Evolutionary conservation across 495 filamentous ascomycete species (phyloP), one percentile per base, ranked within the genome.

Genomic region (Aspergillus homomorphus): DNA sequence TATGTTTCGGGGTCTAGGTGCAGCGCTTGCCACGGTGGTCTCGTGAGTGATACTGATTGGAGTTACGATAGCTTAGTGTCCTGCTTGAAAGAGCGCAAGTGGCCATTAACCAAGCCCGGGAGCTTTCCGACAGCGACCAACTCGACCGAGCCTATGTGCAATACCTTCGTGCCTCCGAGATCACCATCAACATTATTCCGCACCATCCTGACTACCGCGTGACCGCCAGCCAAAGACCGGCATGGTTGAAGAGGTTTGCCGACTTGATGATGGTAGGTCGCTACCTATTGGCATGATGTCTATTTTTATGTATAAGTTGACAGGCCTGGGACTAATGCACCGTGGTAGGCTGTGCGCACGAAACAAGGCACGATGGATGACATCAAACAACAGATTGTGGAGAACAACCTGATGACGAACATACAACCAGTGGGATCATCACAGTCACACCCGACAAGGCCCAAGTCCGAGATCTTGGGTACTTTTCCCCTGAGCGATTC

Each of bases 111-210:
- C 64, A 67, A 61, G 69, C 74, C 23, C 69, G 64, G 51, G 53
- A 51, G 15, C 69, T 73, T 50, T 61, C 67, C 41, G 72, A 82
- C 33, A 84, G 86, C 45, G 72, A 80, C 18, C 66, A 78, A 56
- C 74, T 78, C n/a, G 86, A 90, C 60, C 73, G 68, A 30, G 86
- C 86, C 50, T 90, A 87, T 62, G 77, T 86, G 23, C 89, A 96
- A 48, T 98, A 89, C 70, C 79, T 97, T 51, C 83, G 86, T 43
- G 87, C 92, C 22, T 89, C 80, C 45, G 86, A 89, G 48, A 86
- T 98, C 57, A 79, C 88, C 33, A 78, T 89, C 21, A 81, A 92
- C 42, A 75, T 87, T 33, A 86, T 96, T 33, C 91, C 91, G 9
- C 76, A 77, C 33, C 86, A 91, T 60, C 84, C 82, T 51, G 87